Evolutionary conservation across 352 stramenopile genomes (phyloP), one percentile per base, ranked within the genome.

Genomic region (Thraustotheca clavata): DNA sequence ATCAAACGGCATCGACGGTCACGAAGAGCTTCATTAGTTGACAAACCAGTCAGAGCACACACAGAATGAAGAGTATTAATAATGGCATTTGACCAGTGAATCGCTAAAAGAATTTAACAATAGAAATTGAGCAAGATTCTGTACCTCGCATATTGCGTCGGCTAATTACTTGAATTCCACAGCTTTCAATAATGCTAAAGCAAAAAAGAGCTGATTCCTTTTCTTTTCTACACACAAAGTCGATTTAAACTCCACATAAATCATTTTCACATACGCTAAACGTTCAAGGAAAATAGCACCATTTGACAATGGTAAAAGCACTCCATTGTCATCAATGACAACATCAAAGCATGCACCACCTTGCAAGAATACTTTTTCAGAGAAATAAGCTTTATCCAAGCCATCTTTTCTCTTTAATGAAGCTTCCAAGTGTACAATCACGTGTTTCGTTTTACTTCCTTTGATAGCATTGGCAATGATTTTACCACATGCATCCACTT

Each of bases 61-160:
- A 91, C 70, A 49, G 87, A 88, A 63, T 94, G 91, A 46, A 94
- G 89, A 40, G 74, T 76, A 3, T 77, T 83, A 34, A 91, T 35
- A 77, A 91, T 88, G 24, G 80, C 77, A 60, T 76, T 82, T 24
- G 82, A 83, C 84, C 84, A 94, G 60, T 91, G 89, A 20, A 91
- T 72, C 26, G 80, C 84, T 87, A 49, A 3, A 18, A 60, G 26
- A 14, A n/a, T n/a, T n/a, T n/a, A n/a, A 49, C 6, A 29, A 69
- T 8, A 7, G 20, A 66, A 67, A 67, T 11, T 46, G 35, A 67
- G 32, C 12, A 69, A 16, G 38, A 18, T 9, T 38, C 18, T 38
- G 24, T 63, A 87, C 80, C 71, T 80, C 86, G 79, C 59, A 91
- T 73, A 49, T 91, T 91, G 29, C 73, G 73, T 31, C 84, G 84